A percentile compares a stretch with the other conserved stretches of the same genome.
phyloP scores from a whole-genome alignment of 2,329 filamentous ascomycete genomes.

The Ceratocystis papillata region DNA sequence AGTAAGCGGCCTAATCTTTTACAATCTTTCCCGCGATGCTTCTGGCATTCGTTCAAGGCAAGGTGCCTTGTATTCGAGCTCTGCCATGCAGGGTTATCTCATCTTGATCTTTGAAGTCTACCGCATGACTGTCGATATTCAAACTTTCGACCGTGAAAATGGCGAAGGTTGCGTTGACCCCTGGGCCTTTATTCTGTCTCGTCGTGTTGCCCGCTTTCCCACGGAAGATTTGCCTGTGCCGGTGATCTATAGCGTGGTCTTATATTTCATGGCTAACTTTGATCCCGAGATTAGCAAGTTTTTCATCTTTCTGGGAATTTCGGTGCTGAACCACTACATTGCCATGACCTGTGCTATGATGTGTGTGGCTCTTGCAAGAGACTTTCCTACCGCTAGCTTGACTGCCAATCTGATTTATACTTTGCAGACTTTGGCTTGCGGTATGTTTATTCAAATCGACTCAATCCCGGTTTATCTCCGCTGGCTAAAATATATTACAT shows the following conservation, averaged over 20 bases:
- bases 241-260: slow-evolving; percentile 57
- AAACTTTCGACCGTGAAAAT: slow-evolving; percentile 63
- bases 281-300: slow-evolving; percentile 53
- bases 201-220: slow-evolving; percentile 55
- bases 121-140: slow-evolving; percentile 62
- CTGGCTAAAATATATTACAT: slow-evolving; percentile 61
- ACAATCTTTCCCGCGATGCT: slow-evolving; percentile 51
- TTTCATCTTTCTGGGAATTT: slow-evolving; percentile 59
- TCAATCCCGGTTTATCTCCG: slow-evolving; percentile 67
- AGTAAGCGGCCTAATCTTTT: slow-evolving; percentile 63
- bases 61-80: slow-evolving; percentile 60
- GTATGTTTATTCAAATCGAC: slow-evolving; percentile 64
- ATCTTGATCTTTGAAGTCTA: slow-evolving; percentile 68
- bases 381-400: slow-evolving; percentile 60
- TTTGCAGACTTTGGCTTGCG: slow-evolving; percentile 61
- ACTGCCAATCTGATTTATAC: slow-evolving; percentile 65
- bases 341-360: slow-evolving; percentile 60
- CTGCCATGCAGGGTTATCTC: slow-evolving; percentile 64
- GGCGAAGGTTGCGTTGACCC: slow-evolving; percentile 62
- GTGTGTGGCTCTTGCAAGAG: slow-evolving; percentile 53
- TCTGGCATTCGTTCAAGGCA: slow-evolving; percentile 63
- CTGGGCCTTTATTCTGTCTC: slow-evolving; percentile 57
- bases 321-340: slow-evolving; percentile 61
- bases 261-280: slow-evolving; percentile 71
- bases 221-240: slow-evolving; percentile 66